These are phyloP conservation scores for Lentinula raphanica DNA, from an alignment of 768 basidiomycete species.

Conservation along the genomic window DNA sequence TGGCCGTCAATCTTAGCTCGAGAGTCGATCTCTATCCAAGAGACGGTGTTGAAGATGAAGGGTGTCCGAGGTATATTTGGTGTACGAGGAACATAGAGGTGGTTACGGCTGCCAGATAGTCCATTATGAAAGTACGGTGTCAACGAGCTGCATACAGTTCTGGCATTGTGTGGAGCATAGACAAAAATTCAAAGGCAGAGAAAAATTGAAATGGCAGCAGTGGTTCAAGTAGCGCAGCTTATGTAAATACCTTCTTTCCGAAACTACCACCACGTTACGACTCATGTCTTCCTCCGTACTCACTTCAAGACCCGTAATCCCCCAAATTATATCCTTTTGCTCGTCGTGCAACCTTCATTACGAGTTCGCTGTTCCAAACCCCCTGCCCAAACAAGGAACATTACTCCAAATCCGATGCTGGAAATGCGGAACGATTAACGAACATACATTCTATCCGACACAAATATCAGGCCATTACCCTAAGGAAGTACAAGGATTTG, in stretches of 20 bases:
- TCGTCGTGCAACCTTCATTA: conserved; percentile 47
- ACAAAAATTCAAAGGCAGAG: too few relatives aligned
- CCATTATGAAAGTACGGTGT: too few relatives aligned
- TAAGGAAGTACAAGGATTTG: conserved; percentile 13
- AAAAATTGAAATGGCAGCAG: too few relatives aligned
- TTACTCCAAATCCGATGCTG: conserved; percentile 68
- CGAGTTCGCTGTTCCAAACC: conserved; percentile 65
- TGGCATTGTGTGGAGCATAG: too few relatives aligned
- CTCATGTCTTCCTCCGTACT: conserved; percentile 24
- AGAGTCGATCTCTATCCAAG: too few relatives aligned
- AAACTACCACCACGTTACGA: neutral
- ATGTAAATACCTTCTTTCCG: neutral
- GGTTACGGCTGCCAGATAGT: too few relatives aligned
- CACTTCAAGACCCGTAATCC: conserved; percentile 59
- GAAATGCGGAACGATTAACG: conserved; percentile 53
- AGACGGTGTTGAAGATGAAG: too few relatives aligned
- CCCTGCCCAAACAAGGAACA: conserved; percentile 50
- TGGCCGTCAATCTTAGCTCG: too few relatives aligned
- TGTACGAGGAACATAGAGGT: too few relatives aligned
- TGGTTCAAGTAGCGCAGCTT: too few relatives aligned
- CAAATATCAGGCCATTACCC: conserved; percentile 39
- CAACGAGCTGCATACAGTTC: too few relatives aligned
- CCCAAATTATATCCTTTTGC: conserved; percentile 65
- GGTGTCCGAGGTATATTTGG: too few relatives aligned
- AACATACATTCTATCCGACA: conserved; percentile 63